These are phyloP conservation scores for Tricholomella constricta DNA, from an alignment of 768 basidiomycete genomes.

Conservation along the genomic window DNA sequence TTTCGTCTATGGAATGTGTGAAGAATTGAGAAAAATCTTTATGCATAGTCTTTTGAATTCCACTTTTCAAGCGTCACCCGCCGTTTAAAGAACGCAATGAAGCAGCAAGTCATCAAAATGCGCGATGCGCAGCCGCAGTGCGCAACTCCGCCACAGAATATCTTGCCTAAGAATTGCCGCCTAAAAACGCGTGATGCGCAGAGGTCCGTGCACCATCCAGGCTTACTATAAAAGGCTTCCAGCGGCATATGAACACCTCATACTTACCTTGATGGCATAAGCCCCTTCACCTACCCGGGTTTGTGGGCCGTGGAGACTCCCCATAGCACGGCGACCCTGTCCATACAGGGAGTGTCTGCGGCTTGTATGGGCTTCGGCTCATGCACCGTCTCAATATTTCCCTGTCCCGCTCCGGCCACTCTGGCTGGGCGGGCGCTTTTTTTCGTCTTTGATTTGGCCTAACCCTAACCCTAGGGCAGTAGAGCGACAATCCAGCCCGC, in stretches of 20 bases:
- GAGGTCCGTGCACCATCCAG: conserved; percentile 12
- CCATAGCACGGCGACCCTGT: conserved; percentile 77
- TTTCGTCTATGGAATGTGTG: too few species aligned
- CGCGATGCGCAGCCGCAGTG: too few species aligned
- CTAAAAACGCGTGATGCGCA: background rate
- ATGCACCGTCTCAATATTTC: conserved; percentile 70
- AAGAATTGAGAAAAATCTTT: too few species aligned
- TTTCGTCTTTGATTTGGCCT: conserved; percentile 25
- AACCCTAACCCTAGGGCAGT: conserved; percentile 7
- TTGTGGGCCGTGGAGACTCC: conserved; percentile 58
- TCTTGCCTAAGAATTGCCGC: too few species aligned
- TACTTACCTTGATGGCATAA: conserved; percentile 71
- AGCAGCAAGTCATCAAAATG: too few species aligned
- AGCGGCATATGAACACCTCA: conserved; percentile 29
- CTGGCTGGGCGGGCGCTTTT: conserved; percentile 45
- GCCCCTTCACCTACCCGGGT: conserved; percentile 56
- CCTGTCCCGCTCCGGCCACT: conserved; percentile 58
- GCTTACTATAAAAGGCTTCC: background rate
- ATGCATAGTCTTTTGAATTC: too few species aligned
- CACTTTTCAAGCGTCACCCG: too few species aligned
- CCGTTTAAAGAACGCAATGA: too few species aligned
- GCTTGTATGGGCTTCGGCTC: conserved; percentile 64
- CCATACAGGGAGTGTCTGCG: conserved; percentile 55
- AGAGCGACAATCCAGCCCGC: too few species aligned
- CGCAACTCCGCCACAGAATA: too few species aligned